Base-by-base conservation (phyloP, 257 asterid species). In the Solanum ossicruentum region DNA sequence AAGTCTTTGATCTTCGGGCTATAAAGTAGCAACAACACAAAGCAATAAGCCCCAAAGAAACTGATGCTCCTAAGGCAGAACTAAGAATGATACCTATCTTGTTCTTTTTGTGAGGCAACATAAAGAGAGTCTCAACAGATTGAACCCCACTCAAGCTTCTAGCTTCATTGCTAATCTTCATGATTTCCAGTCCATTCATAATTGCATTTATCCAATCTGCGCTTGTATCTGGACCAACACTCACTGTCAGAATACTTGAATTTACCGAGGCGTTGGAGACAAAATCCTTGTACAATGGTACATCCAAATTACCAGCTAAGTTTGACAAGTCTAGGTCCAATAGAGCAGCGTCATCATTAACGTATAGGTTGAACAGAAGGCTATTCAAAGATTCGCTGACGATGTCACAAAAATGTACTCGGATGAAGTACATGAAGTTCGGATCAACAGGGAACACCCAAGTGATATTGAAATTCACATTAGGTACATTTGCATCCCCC, bases 371-470 rank as follows among this genome's bases (percentile, higher is more conserved):
- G 84, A 90, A 87, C 83, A 90, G 86, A 65, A 90, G 88, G 49
- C 21, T 75, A 36, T 90, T 87, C 86, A 87, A 15, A 45, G 88
- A 52, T 54, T 84, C 51, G 80, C 92, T 90, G 71, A 90, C 87
- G 16, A 90, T 88, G 63, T 90, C 92, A 86, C 92, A 90, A 26
- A 90, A 87, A 87, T 90, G 92, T 52, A 87, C 85, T 43, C 92
- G 84, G 69, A 90, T 84, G 43, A 88, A 90, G 82, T 88, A 90
- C 80, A 81, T 78, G 77, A 88, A 90, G 80, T 69, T 80, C 1
- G 91, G 90, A 86, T 90, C 91, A 80, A 90, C 90, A 2, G 18
- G 78, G 83, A 90, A 90, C 67, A 87, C 90, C 92, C 92, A 90
- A 5, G 92, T 88, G 84, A 90, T 87, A 51, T 90, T 90, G 87